These are phyloP conservation scores for Sordariomycetes sp. DNA, from an alignment of 2,329 filamentous ascomycete species.

Conservation along the genomic window DNA sequence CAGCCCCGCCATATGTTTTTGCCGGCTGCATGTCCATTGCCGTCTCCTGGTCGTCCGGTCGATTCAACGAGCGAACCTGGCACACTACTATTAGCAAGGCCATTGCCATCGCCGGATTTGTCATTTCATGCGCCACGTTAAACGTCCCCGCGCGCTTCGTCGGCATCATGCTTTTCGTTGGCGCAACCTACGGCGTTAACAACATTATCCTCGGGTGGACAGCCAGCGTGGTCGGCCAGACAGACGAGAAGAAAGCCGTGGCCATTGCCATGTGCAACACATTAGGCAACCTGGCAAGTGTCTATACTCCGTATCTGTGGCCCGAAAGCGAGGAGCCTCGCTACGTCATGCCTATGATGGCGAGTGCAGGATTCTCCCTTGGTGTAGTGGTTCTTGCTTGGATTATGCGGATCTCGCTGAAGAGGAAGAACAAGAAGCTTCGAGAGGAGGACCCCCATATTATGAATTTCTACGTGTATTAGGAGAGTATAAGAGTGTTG, in stretches of 20 bases:
- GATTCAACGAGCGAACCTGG: slow-evolving; percentile 30
- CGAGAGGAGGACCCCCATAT: too few species aligned
- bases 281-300: neutral
- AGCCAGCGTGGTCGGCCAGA: slow-evolving; percentile 27
- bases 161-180: slow-evolving; percentile 25
- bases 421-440: too few species aligned
- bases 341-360: neutral
- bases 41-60: slow-evolving; percentile 21
- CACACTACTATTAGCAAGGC: slow-evolving; percentile 28
- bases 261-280: slow-evolving; percentile 18
- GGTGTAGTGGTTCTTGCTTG: neutral
- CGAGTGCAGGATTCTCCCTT: neutral
- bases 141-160: neutral
- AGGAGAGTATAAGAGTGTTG: too few species aligned
- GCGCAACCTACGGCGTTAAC: slow-evolving; percentile 27
- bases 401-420: neutral
- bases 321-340: neutral
- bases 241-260: slow-evolving; percentile 34
- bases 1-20: neutral
- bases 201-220: slow-evolving; percentile 34
- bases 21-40: slow-evolving; percentile 6
- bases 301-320: neutral
- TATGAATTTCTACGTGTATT: too few species aligned
- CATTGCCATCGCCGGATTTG: slow-evolving; percentile 26
- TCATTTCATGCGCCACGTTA: slow-evolving; percentile 8